These are phyloP conservation scores for Psidium guajava DNA, from an alignment of 345 rosid species.

Conservation along the genomic window DNA sequence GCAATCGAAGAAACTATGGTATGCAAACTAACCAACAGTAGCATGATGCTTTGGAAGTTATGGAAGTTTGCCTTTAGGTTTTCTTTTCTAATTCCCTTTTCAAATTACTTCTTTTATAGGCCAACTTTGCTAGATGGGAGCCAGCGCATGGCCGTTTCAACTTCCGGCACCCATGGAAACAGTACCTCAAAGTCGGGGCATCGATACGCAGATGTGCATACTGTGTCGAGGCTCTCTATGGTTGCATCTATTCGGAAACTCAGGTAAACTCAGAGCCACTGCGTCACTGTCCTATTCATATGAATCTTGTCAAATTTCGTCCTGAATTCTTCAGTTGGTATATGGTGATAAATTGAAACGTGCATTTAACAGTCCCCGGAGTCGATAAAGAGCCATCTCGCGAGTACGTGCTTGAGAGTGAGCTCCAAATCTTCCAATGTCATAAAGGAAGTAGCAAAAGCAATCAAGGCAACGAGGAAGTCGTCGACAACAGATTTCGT, in stretches of 20 bases:
- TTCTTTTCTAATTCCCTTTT: background rate
- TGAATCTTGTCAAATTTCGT: slow-evolving; percentile 14
- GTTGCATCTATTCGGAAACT: slow-evolving; percentile 27
- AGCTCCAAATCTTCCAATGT: slow-evolving; percentile 28
- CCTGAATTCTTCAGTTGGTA: slow-evolving; percentile 20
- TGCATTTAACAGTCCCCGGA: slow-evolving; percentile 34
- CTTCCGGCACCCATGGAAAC: slow-evolving; percentile 74
- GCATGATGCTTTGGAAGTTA: background rate
- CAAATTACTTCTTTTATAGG: slow-evolving; percentile 12
- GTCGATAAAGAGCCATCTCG: slow-evolving; percentile 29
- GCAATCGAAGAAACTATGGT: slow-evolving; percentile 67
- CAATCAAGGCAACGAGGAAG: slow-evolving; percentile 26
- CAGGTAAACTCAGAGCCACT: slow-evolving; percentile 30
- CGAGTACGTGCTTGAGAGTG: slow-evolving; percentile 24
- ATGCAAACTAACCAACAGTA: background rate
- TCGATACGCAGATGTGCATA: slow-evolving; percentile 54
- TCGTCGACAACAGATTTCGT: slow-evolving; percentile 34
- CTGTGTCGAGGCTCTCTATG: slow-evolving; percentile 50
- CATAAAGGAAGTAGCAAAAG: slow-evolving; percentile 32
- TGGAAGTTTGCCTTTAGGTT: background rate
- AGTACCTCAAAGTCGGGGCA: slow-evolving; percentile 59
- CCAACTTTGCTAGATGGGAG: slow-evolving; percentile 75
- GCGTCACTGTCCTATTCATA: slow-evolving; percentile 2
- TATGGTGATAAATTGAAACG: background rate
- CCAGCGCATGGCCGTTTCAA: slow-evolving; percentile 64